These are phyloP conservation scores for Kappamyces sp. DNA, from an alignment of 192 early-diverging fungal species.

Conservation along the genomic window DNA sequence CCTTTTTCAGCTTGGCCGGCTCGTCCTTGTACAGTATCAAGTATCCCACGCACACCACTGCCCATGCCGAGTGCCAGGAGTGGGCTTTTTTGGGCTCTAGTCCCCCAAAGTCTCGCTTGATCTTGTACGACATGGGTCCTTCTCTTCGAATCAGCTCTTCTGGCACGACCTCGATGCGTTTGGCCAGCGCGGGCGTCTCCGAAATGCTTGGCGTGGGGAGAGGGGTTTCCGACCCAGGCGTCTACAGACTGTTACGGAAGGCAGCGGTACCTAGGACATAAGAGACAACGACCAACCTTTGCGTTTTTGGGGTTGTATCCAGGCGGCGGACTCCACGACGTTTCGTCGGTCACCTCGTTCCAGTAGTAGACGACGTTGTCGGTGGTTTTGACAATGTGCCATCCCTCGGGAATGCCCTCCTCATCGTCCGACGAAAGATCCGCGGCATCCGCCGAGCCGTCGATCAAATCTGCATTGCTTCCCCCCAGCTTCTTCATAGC, in stretches of 20 bases:
- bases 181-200: too few relatives aligned
- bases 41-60: slow-evolving; percentile 41
- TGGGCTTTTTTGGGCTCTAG: slow-evolving; percentile 17
- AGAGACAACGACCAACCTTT: neutral
- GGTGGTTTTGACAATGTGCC: slow-evolving; percentile 20
- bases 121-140: slow-evolving; percentile 32
- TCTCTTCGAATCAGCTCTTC: slow-evolving; percentile 41
- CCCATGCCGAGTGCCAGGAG: slow-evolving; percentile 36
- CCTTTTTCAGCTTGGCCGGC: slow-evolving; percentile 21
- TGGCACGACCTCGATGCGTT: slow-evolving; percentile 31
- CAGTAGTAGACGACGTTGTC: slow-evolving; percentile 42
- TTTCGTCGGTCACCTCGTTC: slow-evolving; percentile 40
- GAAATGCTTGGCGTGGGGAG: neutral
- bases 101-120: slow-evolving; percentile 23
- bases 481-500: too few relatives aligned
- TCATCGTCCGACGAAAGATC: too few relatives aligned
- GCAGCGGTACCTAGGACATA: too few relatives aligned
- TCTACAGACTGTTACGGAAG: neutral
- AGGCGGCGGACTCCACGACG: slow-evolving; percentile 34
- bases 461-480: too few relatives aligned
- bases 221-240: neutral
- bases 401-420: slow-evolving; percentile 7
- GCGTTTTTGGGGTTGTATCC: neutral
- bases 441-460: too few relatives aligned
- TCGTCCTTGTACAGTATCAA: slow-evolving; percentile 46